These are phyloP conservation scores for Rugosomyces carneus DNA, from an alignment of 1,284 basidiomycete species.

Conservation along the genomic window DNA sequence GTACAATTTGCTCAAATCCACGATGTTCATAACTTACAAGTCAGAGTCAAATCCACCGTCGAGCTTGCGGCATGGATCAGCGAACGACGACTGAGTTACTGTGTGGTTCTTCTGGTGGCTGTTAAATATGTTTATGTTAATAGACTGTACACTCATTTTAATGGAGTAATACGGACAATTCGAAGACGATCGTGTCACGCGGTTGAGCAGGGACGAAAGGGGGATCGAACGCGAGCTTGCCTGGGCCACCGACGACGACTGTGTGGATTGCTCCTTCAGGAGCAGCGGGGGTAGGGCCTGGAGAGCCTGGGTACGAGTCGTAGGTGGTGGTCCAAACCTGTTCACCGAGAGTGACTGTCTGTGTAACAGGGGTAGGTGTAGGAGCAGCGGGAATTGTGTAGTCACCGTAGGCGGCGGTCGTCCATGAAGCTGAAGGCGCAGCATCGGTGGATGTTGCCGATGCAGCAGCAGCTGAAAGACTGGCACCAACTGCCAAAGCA, in stretches of 20 bases:
- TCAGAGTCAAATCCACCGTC: slow-evolving; percentile 50
- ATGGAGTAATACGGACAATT: slow-evolving; percentile 40
- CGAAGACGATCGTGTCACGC: slow-evolving; percentile 47
- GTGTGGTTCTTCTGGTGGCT: slow-evolving; percentile 61
- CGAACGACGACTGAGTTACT: slow-evolving; percentile 63
- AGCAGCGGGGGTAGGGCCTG: slow-evolving; percentile 43
- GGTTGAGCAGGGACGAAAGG: slow-evolving; percentile 42
- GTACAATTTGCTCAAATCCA: neutral
- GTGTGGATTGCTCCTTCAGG: slow-evolving; percentile 36
- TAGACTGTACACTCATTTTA: neutral
- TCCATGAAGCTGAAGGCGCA: neutral
- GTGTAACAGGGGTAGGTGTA: slow-evolving; percentile 27
- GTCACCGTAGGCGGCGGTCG: slow-evolving; percentile 39
- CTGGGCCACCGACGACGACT: slow-evolving; percentile 48
- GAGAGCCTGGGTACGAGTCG: slow-evolving; percentile 46
- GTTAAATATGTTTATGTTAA: slow-evolving; percentile 7
- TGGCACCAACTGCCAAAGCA: slow-evolving; percentile 44
- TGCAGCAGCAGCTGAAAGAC: slow-evolving; percentile 31
- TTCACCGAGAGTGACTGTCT: slow-evolving; percentile 33
- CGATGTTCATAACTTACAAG: slow-evolving; percentile 35
- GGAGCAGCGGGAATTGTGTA: slow-evolving; percentile 44
- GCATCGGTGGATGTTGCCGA: slow-evolving; percentile 19
- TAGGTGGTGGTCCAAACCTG: slow-evolving; percentile 49
- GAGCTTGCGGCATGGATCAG: slow-evolving; percentile 46
- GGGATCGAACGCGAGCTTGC: slow-evolving; percentile 45